Conservation (phyloP, 2,329 filamentous ascomycete species). For the Venturia nashicola region DNA sequence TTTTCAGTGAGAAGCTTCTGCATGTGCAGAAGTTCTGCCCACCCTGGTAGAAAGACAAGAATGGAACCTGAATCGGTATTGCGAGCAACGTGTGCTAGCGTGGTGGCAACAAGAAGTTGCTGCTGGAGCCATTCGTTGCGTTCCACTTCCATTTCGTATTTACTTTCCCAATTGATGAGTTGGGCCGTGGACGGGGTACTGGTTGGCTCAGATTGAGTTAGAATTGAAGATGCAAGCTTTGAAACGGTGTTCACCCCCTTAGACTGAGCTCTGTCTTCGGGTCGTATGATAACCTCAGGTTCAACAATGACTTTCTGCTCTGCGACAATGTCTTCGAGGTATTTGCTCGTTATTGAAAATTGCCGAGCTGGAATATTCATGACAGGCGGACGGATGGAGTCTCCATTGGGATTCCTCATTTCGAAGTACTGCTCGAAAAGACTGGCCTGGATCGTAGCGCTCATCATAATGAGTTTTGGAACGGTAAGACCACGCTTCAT, state of each 20-base stretch:
- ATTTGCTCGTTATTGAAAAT: constrained; percentile 30
- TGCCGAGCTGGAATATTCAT: constrained; percentile 32
- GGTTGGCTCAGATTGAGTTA: not conserved
- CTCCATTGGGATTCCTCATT: constrained; percentile 19
- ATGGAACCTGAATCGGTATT: constrained; percentile 19
- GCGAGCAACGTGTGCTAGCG: constrained; percentile 8
- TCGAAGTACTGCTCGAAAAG: constrained; percentile 34
- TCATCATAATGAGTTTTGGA: constrained; percentile 38
- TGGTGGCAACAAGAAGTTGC: constrained; percentile 3
- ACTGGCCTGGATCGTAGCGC: constrained; percentile 33
- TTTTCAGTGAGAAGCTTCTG: constrained; percentile 1
- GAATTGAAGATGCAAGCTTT: not conserved
- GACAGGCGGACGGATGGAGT: constrained; percentile 24
- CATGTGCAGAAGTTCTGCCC: constrained; percentile 26
- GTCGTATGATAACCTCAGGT: constrained; percentile 12
- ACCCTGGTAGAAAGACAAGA: constrained; percentile 36
- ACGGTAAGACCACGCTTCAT: constrained; percentile 18
- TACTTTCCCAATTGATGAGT: constrained; percentile 2
- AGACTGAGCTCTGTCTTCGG: not conserved
- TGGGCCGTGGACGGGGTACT: not conserved
- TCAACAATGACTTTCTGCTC: constrained; percentile 14
- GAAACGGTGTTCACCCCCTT: not conserved
- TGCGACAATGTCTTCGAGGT: constrained; percentile 28
- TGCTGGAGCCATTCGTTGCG: not conserved
- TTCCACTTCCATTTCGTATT: not conserved